phyloP scores from a whole-genome alignment of 2,329 filamentous ascomycete species.

The Zymoseptoria brevis region DNA sequence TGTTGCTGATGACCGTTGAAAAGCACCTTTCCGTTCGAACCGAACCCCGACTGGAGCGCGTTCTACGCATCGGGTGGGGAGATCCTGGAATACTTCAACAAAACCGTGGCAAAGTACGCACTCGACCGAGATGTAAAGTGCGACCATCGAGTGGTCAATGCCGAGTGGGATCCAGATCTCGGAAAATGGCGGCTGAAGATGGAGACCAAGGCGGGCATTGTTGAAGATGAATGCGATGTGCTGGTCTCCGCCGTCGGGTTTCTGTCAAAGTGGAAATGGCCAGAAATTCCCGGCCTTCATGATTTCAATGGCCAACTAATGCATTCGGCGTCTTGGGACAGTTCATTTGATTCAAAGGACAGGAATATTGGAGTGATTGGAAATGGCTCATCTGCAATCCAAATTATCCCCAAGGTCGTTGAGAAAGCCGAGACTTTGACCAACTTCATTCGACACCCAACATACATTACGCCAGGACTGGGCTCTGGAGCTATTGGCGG shows the following conservation, averaged over 20 bases:
- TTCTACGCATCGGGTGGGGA: slow-evolving; percentile 36
- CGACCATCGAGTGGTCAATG: slow-evolving; percentile 30
- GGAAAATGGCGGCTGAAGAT: slow-evolving; percentile 33
- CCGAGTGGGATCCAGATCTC: slow-evolving; percentile 28
- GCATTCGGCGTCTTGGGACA: slow-evolving; percentile 37
- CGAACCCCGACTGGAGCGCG: slow-evolving; percentile 37
- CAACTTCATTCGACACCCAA: slow-evolving; percentile 28
- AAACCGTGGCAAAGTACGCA: slow-evolving; percentile 32
- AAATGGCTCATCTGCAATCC: slow-evolving; percentile 34
- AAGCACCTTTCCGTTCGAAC: slow-evolving; percentile 33
- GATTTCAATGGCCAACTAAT: slow-evolving; percentile 37
- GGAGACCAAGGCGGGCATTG: slow-evolving; percentile 19
- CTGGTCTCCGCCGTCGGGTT: slow-evolving; percentile 29
- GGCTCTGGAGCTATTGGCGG: slow-evolving; percentile 22
- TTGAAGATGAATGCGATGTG: slow-evolving; percentile 28
- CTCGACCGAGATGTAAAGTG: slow-evolving; percentile 35
- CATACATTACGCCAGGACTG: slow-evolving; percentile 29
- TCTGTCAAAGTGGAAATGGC: slow-evolving; percentile 30
- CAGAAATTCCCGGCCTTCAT: slow-evolving; percentile 34
- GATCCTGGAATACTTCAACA: slow-evolving; percentile 36
- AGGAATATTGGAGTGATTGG: slow-evolving; percentile 38
- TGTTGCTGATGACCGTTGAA: not conserved
- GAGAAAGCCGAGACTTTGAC: slow-evolving; percentile 28
- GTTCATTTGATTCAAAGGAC: slow-evolving; percentile 29
- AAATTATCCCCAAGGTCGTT: slow-evolving; percentile 36